Evolutionary conservation across 2,329 filamentous ascomycete genomes (phyloP), one percentile per base, ranked within the genome.

Genomic region (Xenoacremonium recifei): DNA sequence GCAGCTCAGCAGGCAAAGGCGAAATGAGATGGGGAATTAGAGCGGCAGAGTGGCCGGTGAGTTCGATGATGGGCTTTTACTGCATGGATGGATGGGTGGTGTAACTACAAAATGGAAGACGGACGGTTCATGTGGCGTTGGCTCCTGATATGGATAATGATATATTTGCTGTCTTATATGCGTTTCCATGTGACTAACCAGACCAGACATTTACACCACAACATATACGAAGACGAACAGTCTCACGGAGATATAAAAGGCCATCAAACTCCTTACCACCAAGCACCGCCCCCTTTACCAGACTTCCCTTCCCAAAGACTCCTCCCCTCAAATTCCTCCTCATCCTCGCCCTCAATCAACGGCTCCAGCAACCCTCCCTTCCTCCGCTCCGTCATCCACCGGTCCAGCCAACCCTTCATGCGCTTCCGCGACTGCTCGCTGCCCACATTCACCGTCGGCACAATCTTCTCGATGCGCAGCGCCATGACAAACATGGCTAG

Each of bases 401-500:
- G 69, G 52, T 85, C 82, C 15, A 75, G 73, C 82, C 82, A 86
- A 3, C 59, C 70, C 66, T 79, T 84, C 81, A 85, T 85, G 47
- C 77, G 70, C 51, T 70, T 72, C 37, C 81, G 65, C 3, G 73
- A 71, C 40, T 68, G 63, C 45, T 82, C 80, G 56, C 75, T 82
- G 2, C 80, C 80, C 1, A 85, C 77, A 43, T 99, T 97, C 4
- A 99, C 93, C 0, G 93, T 99, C 0, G 93, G 93, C 13, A 99
- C 85, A 6, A 99, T 80, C 66, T 85, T 88, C 50, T 92, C 90
- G 51, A 99, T 95, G 42, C 87, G 73, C 63, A 99, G 63, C 16
- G 85, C 80, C 74, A 93, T 93, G 53, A 92, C 80, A 61, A 99
- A 99, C 78, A 97, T 85, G 1, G 89, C 92, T 60, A 99, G 67